A percentile compares a stretch with the other conserved stretches of the same genome.
phyloP scores from a whole-genome alignment of 1,139 yeast species.

The Sugiyamaella castrensis region DNA sequence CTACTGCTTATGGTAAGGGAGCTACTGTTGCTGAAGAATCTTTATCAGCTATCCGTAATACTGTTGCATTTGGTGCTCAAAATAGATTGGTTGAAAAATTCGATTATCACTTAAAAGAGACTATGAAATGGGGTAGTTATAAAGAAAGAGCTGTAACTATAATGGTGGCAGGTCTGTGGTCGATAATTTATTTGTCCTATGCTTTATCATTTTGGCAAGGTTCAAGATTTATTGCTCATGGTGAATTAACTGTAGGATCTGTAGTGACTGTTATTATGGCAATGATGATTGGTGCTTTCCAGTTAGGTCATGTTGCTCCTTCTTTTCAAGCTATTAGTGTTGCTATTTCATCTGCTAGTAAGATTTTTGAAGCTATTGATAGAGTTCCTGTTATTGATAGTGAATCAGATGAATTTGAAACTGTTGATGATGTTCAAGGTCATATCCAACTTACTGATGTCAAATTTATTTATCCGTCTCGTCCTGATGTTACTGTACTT shows the following conservation, averaged over 20 bases:
- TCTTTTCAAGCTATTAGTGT: constrained; percentile 40
- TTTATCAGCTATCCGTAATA: constrained; percentile 42
- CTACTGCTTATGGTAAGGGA: constrained; percentile 38
- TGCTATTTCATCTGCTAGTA: constrained; percentile 43
- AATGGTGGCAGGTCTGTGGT: constrained; percentile 42
- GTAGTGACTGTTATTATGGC: constrained; percentile 41
- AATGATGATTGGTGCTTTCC: constrained; percentile 43
- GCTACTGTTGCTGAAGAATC: constrained; percentile 45
- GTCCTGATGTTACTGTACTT: constrained; percentile 72
- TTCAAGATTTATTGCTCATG: constrained; percentile 39
- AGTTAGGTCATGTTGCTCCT: constrained; percentile 43
- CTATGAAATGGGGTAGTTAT: constrained; percentile 32
- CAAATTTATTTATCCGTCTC: constrained; percentile 78
- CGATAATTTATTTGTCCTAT: constrained; percentile 37
- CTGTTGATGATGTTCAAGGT: constrained; percentile 40
- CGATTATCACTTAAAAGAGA: constrained; percentile 33
- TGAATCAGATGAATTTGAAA: constrained; percentile 33
- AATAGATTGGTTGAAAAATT: constrained; percentile 37
- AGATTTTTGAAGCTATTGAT: constrained; percentile 44
- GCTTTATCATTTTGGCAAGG: constrained; percentile 48
- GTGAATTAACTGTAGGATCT: constrained; percentile 35
- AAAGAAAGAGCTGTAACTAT: constrained; percentile 36
- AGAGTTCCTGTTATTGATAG: constrained; percentile 41
- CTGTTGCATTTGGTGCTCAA: constrained; percentile 46
- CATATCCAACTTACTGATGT: constrained; percentile 63